Evolutionary conservation across 352 stramenopile genomes (phyloP).

Genomic region (Phytophthora constricta): DNA sequence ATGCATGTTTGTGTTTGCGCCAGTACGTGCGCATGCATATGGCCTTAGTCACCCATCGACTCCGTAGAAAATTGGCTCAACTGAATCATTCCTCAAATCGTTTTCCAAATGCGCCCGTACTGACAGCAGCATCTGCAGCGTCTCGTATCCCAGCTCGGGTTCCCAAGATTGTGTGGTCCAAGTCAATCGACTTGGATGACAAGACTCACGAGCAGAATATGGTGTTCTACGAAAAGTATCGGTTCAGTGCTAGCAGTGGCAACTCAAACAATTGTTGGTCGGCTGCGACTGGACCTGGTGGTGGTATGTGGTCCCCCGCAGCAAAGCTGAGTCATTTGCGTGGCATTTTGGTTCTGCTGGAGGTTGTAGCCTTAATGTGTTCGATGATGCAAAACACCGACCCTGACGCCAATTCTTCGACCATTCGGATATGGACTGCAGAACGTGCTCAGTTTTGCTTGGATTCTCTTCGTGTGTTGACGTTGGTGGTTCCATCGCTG

Average conservation of each 20-base stretch:
- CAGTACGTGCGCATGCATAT: slow-evolving; percentile 88
- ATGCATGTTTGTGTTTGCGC: slow-evolving; percentile 82
- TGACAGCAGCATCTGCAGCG: slow-evolving; percentile 59
- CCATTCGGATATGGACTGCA: slow-evolving; percentile 73
- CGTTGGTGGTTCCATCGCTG: slow-evolving; percentile 72
- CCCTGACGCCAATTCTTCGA: slow-evolving; percentile 56
- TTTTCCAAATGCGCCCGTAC: slow-evolving; percentile 39
- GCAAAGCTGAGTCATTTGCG: slow-evolving; percentile 79
- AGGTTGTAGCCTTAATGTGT: slow-evolving; percentile 78
- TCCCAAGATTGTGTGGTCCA: slow-evolving; percentile 75
- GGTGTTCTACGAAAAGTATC: slow-evolving; percentile 86
- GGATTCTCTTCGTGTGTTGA: slow-evolving; percentile 77
- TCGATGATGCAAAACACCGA: slow-evolving; percentile 63
- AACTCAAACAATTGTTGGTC: slow-evolving; percentile 64
- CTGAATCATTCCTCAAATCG: slow-evolving; percentile 66
- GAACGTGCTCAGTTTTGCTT: slow-evolving; percentile 85
- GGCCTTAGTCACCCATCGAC: slow-evolving; percentile 70
- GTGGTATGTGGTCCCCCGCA: slow-evolving; percentile 74
- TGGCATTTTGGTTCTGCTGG: slow-evolving; percentile 78
- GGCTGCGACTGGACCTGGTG: slow-evolving; percentile 52
- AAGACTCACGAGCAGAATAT: slow-evolving; percentile 86
- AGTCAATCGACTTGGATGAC: slow-evolving; percentile 85
- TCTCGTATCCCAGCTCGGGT: slow-evolving; percentile 72
- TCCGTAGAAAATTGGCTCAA: slow-evolving; percentile 69
- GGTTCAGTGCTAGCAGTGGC: slow-evolving; percentile 64